phyloP scores from a whole-genome alignment of 148 eudicot species.

The Limonium bicolor region DNA sequence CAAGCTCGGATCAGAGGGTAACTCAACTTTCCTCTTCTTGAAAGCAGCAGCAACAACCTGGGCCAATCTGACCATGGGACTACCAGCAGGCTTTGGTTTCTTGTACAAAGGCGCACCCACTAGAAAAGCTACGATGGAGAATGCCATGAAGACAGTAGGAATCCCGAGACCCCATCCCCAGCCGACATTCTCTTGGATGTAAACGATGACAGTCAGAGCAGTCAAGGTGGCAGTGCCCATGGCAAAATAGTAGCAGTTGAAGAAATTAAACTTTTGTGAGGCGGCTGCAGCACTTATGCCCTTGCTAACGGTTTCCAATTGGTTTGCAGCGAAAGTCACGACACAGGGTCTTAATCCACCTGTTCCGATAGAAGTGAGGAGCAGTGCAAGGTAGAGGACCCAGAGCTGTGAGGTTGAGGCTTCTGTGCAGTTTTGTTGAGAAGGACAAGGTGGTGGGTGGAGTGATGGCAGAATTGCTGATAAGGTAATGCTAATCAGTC shows the following conservation, averaged over 20 bases:
- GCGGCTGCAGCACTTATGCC: too few species aligned
- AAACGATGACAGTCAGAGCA: constrained; percentile 43
- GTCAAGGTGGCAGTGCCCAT: constrained; percentile 33
- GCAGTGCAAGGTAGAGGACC: constrained; percentile 30
- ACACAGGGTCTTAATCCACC: constrained; percentile 48
- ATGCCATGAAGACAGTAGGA: constrained; percentile 42
- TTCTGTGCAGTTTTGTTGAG: constrained; percentile 41
- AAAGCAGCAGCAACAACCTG: constrained; percentile 38
- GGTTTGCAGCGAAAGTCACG: constrained; percentile 50
- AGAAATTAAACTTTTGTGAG: constrained; percentile 33
- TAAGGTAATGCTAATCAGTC: constrained; percentile 26
- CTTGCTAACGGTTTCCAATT: constrained; percentile 31
- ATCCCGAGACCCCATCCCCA: constrained; percentile 62
- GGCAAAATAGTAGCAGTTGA: constrained; percentile 40
- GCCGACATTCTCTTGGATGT: constrained; percentile 45
- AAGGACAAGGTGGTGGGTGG: constrained; percentile 44
- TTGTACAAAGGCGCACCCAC: constrained; percentile 29
- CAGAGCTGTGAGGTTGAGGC: constrained; percentile 35
- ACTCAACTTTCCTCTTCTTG: constrained; percentile 27
- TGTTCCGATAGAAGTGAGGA: constrained; percentile 30
- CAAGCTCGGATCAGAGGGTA: constrained; percentile 11
- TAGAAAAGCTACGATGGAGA: constrained; percentile 27
- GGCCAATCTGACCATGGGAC: constrained; percentile 34
- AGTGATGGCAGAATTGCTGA: constrained; percentile 38
- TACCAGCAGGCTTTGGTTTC: constrained; percentile 36